Evolutionary conservation across 768 basidiomycete species (phyloP), one percentile per base, ranked within the genome.

Genomic region (Polyporus arcularius): DNA sequence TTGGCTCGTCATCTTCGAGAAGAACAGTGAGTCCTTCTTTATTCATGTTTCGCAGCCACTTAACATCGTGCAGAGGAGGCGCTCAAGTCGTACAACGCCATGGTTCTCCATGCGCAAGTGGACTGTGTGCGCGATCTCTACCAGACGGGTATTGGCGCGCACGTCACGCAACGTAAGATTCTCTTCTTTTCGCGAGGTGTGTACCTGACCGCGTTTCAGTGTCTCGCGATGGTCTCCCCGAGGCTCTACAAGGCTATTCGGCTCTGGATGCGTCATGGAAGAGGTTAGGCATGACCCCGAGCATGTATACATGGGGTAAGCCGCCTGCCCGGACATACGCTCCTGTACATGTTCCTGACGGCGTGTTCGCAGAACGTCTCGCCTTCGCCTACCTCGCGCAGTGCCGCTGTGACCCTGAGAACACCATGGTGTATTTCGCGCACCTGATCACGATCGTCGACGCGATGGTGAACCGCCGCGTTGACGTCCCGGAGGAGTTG

Each of bases 361-460:
- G 49, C 42, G 21, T 43, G 31, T 41, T 15, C 30, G 18, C 65
- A 94, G 92, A 89, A 26, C 76, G 91, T 12, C 79, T 94, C 55
- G 76, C 77, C n/a, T 93, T 91, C 70, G 90, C 86, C 1, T 94
- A 94, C 67, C 73, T 87, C 57, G 87, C 90, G 0, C 90, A 94
- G 72, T 89, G 85, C 68, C 88, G 90, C 60, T 94, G 92, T 72
- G 86, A 93, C 67, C 90, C 90, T 32, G 75, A 73, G 3, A 74
- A 79, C 40, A 92, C 90, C 0, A 64, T 84, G 4, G 70, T 74
- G 14, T 89, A 92, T 71, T 92, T 90, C 71, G 81, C 83, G 2
- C 77, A 79, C 55, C 74, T 93, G 43, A 78, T 76, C 32, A 72
- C 73, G 43, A 76, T 92, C 55, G 77, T 85, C 14, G 74, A 77